Evolutionary conservation across 768 basidiomycete species (phyloP).

Genomic region (Pleurotus salmoneostramineus): DNA sequence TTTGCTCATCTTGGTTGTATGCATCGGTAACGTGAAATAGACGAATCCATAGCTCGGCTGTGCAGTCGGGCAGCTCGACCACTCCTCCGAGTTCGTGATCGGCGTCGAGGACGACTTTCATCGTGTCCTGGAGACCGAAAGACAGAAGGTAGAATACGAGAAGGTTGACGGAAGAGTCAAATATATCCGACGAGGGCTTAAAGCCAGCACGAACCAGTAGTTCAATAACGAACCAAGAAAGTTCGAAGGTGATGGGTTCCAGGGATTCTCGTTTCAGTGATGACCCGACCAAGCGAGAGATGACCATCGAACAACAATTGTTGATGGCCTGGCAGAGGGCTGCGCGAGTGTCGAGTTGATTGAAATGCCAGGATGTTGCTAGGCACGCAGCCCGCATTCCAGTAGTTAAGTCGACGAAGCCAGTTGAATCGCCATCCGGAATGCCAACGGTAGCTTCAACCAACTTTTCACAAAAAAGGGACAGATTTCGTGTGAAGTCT

Average conservation of each 20-base stretch:
- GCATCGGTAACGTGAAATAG: conserved; percentile 52
- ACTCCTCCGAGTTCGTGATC: conserved; percentile 26
- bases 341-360: conserved; percentile 25
- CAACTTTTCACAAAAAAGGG: conserved; percentile 42
- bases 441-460: conserved; percentile 32
- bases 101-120: conserved; percentile 31
- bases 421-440: conserved; percentile 25
- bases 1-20: conserved; percentile 11
- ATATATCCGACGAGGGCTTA: conserved; percentile 15
- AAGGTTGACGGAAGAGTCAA: conserved; percentile 26
- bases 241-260: conserved; percentile 35
- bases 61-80: conserved; percentile 5
- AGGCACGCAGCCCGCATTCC: conserved; percentile 37
- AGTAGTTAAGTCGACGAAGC: conserved; percentile 32
- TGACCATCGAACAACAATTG: conserved; percentile 16
- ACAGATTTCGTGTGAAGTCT: conserved; percentile 41
- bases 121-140: conserved; percentile 45
- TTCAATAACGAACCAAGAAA: conserved; percentile 68
- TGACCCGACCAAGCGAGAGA: too few relatives aligned
- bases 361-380: conserved; percentile 40
- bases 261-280: conserved; percentile 17
- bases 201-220: conserved; percentile 35
- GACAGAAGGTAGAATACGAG: conserved; percentile 51
- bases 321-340: conserved; percentile 22
- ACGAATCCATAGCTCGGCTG: conserved; percentile 72